Evolutionary conservation across 768 basidiomycete species (phyloP).

Genomic region (Trametes elegans): DNA sequence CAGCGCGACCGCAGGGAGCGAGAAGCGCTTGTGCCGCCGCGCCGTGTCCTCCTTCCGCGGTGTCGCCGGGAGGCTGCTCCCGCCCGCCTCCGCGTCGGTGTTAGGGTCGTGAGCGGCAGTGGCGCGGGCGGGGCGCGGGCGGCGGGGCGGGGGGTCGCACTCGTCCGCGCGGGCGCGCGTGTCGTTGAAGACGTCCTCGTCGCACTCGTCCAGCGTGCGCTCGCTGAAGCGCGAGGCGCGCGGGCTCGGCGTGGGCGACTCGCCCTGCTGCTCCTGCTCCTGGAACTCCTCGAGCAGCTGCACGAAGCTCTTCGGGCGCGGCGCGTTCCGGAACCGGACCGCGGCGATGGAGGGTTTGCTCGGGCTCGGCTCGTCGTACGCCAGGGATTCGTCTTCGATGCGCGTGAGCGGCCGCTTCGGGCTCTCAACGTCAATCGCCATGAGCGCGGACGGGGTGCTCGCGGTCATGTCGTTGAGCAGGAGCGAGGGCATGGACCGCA

Average conservation of each 20-base stretch:
- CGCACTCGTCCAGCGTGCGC: constrained; percentile 24
- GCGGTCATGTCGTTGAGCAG: constrained; percentile 30
- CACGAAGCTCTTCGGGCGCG: constrained; percentile 61
- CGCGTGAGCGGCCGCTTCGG: constrained; percentile 23
- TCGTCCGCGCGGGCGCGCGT: no score
- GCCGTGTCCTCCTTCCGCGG: constrained; percentile 55
- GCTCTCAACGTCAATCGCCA: constrained; percentile 39
- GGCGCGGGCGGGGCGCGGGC: no score
- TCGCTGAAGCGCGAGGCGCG: constrained; percentile 28
- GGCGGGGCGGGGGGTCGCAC: no score
- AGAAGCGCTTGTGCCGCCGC: constrained; percentile 66
- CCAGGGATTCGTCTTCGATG: constrained; percentile 20
- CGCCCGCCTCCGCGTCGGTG: neutral
- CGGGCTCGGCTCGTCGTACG: neutral
- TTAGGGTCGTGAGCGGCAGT: no score
- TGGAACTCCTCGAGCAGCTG: constrained; percentile 67
- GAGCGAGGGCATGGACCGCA: constrained; percentile 57
- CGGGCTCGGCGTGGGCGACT: constrained; percentile 23
- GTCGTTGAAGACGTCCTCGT: constrained; percentile 22
- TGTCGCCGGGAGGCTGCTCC: constrained; percentile 16
- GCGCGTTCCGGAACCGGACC: constrained; percentile 31
- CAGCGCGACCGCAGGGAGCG: constrained; percentile 72
- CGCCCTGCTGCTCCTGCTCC: constrained; percentile 13
- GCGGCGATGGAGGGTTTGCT: constrained; percentile 17
- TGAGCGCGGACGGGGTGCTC: constrained; percentile 33